Evolutionary conservation across 148 eudicot genomes (phyloP).

Genomic region (Silene conica): DNA sequence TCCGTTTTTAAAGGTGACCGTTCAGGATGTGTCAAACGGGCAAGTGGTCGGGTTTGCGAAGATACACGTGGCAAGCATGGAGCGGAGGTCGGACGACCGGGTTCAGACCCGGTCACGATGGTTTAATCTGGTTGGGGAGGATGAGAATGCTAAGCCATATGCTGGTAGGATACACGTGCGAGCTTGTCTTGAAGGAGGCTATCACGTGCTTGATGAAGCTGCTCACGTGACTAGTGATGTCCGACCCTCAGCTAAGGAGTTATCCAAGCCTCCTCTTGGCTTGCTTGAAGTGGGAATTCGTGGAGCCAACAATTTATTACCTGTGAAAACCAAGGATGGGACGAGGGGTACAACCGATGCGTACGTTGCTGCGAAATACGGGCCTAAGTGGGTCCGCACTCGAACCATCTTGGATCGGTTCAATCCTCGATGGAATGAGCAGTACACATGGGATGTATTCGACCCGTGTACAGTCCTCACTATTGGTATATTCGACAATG

Average conservation of each 20-base stretch:
- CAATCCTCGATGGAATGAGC: slow-evolving; percentile 92
- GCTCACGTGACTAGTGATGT: slow-evolving; percentile 94
- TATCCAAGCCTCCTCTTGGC: slow-evolving; percentile 72
- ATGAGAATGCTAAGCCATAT: slow-evolving; percentile 48
- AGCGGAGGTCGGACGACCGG: slow-evolving; percentile 50
- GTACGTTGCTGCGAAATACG: slow-evolving; percentile 81
- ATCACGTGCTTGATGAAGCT: slow-evolving; percentile 96
- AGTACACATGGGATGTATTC: slow-evolving; percentile 82
- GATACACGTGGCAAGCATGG: slow-evolving; percentile 60
- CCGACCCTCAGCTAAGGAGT: slow-evolving; percentile 66
- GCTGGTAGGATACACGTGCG: slow-evolving; percentile 76
- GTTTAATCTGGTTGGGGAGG: slow-evolving; percentile 69
- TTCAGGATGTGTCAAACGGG: slow-evolving; percentile 57
- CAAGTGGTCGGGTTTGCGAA: slow-evolving; percentile 50
- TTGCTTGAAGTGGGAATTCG: slow-evolving; percentile 79
- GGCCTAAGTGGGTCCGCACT: slow-evolving; percentile 87
- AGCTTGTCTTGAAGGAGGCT: slow-evolving; percentile 82
- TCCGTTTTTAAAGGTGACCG: slow-evolving; percentile 61
- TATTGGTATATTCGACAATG: slow-evolving; percentile 78
- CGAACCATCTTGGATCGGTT: slow-evolving; percentile 77
- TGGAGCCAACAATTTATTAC: slow-evolving; percentile 64
- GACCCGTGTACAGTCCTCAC: slow-evolving; percentile 89
- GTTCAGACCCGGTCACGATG: slow-evolving; percentile 62
- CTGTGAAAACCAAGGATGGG: slow-evolving; percentile 78
- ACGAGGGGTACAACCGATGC: slow-evolving; percentile 81